Percentiles rank a stretch among this genome's conserved stretches.
phyloP scores from a whole-genome alignment of 2,329 filamentous ascomycete species.

The Penicillium digitatum region DNA sequence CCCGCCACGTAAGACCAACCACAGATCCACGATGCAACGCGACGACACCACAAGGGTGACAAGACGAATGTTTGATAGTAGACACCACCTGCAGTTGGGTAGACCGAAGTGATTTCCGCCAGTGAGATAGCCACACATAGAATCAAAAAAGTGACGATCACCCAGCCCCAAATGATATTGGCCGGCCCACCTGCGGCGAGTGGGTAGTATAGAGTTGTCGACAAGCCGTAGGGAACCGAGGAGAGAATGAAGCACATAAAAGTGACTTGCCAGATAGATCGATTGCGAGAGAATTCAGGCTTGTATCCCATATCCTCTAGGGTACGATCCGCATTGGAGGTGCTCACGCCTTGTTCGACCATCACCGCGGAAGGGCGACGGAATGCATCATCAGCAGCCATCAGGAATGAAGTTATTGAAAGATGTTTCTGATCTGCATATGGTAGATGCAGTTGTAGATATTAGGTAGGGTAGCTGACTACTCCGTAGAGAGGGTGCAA shows the following conservation, averaged over 20 bases:
- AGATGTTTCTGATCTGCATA: background rate
- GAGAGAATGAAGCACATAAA: slow-evolving; percentile 60
- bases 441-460: background rate
- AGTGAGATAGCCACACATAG: slow-evolving; percentile 61
- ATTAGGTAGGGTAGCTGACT: background rate
- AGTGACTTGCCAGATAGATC: slow-evolving; percentile 40
- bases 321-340: slow-evolving; percentile 18
- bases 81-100: slow-evolving; percentile 63
- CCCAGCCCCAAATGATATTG: slow-evolving; percentile 68
- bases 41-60: slow-evolving; percentile 58
- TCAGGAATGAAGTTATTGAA: slow-evolving; percentile 1
- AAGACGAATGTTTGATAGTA: slow-evolving; percentile 68
- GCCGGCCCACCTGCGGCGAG: slow-evolving; percentile 66
- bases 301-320: slow-evolving; percentile 56
- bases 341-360: slow-evolving; percentile 10
- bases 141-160: slow-evolving; percentile 60
- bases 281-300: slow-evolving; percentile 58
- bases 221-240: slow-evolving; percentile 63
- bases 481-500: background rate
- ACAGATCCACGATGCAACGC: slow-evolving; percentile 63
- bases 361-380: slow-evolving; percentile 17
- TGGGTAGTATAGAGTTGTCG: slow-evolving; percentile 63
- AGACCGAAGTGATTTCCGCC: slow-evolving; percentile 65
- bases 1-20: slow-evolving; percentile 72
- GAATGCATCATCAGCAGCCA: slow-evolving; percentile 9